phyloP scores from a whole-genome alignment of 768 basidiomycete species.

The Phaeotremella fagi region DNA sequence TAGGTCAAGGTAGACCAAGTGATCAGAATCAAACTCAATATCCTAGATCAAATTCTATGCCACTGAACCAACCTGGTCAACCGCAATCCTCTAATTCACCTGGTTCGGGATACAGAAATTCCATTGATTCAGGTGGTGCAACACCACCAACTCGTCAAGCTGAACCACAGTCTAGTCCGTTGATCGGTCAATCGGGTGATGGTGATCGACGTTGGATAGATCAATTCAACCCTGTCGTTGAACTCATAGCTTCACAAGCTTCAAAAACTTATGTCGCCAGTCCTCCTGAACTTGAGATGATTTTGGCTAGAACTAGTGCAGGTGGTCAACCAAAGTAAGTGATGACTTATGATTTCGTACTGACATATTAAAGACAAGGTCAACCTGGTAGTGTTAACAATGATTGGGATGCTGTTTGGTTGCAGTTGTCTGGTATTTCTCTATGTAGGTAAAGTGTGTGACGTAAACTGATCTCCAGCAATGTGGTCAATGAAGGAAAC shows the following conservation, averaged over 20 bases:
- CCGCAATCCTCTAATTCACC: too few relatives aligned
- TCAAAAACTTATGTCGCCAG: slow-evolving; percentile 46
- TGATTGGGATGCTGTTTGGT: slow-evolving; percentile 49
- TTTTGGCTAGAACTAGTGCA: slow-evolving; percentile 44
- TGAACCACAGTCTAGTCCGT: neutral
- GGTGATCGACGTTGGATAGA: slow-evolving; percentile 1
- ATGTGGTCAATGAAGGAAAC: slow-evolving; percentile 51
- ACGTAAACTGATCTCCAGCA: slow-evolving; percentile 13
- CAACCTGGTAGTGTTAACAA: slow-evolving; percentile 46
- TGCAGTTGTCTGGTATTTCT: slow-evolving; percentile 48
- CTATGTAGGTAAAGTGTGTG: too few relatives aligned
- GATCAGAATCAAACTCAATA: slow-evolving; percentile 1
- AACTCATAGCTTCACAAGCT: slow-evolving; percentile 38
- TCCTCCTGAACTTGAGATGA: slow-evolving; percentile 48
- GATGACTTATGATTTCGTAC: neutral
- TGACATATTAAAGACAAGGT: slow-evolving; percentile 32
- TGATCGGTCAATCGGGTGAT: neutral
- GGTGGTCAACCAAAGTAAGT: slow-evolving; percentile 46
- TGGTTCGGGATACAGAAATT: too few relatives aligned
- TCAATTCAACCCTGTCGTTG: slow-evolving; percentile 31
- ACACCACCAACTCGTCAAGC: too few relatives aligned
- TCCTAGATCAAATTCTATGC: slow-evolving; percentile 24
- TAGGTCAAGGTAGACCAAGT: neutral
- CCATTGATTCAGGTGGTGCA: too few relatives aligned
- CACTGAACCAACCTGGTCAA: too few relatives aligned